Conservation (phyloP, 805 yeast genomes). For the Suhomyces sp. region DNA sequence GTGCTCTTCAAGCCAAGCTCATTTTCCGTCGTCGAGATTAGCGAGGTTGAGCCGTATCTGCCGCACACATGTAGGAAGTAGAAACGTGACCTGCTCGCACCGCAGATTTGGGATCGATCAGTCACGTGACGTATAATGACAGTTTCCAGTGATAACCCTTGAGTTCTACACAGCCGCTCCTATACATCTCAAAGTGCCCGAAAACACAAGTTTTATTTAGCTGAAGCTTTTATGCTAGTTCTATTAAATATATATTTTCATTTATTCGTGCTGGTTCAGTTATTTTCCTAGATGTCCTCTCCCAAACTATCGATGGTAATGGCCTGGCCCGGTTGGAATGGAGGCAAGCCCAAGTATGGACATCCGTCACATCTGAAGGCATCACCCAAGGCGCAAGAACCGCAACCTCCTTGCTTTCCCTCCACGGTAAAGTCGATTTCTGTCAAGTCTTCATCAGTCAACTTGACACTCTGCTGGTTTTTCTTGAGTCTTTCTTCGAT, state of each 20-base stretch:
- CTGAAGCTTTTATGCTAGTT: neutral
- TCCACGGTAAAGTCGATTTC: slow-evolving; percentile 96
- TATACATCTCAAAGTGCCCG: neutral
- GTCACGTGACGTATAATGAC: neutral
- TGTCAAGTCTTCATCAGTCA: slow-evolving; percentile 66
- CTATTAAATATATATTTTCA: neutral
- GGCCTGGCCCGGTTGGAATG: slow-evolving; percentile 96
- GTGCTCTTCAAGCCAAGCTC: neutral
- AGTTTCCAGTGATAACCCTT: neutral
- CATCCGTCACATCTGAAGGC: slow-evolving; percentile 98
- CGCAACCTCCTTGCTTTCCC: slow-evolving; percentile 97
- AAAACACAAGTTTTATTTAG: neutral
- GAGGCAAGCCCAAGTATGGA: slow-evolving; percentile 95
- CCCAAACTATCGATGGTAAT: slow-evolving; percentile 72
- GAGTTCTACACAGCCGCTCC: neutral
- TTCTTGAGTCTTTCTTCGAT: slow-evolving; percentile 48
- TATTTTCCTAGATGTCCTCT: slow-evolving; percentile 56
- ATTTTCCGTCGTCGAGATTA: neutral
- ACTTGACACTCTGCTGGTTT: slow-evolving; percentile 38
- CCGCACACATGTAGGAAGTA: neutral
- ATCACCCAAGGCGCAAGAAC: slow-evolving; percentile 95
- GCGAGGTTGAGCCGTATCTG: neutral
- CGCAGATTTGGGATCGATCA: neutral
- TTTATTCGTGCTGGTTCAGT: neutral
- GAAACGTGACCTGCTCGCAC: neutral